Base-by-base conservation (phyloP, 176 grass and related monocot species). In the Rhynchospora pubera region DNA sequence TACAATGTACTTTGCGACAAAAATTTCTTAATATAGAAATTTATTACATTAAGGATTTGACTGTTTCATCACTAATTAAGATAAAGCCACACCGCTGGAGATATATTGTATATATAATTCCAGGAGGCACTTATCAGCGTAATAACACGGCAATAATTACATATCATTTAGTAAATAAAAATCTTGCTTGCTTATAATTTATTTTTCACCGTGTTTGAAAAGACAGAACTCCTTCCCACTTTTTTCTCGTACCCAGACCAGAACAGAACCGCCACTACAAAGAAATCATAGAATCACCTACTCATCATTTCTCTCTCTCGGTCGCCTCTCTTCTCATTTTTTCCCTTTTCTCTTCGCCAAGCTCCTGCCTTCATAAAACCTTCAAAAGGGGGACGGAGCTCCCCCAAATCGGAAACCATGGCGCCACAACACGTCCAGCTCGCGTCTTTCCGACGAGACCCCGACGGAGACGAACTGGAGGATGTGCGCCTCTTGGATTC, bases 401-500 rank as follows among this genome's bases (percentile, higher is more conserved):
- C 30, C 28, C 55, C 9, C 48, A 57, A 58, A 79, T 59, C 57
- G 52, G 77, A 79, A 39, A 45, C 9, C 28, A 82, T 82, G 79
- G 79, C 79, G 71, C 60, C 83, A 80, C 80, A 87, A 63, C 82
- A 91, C 87, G 82, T 98, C 62, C 92, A 98, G 86, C 89, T 98
- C n/a, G 72, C 82, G 19, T 26, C 81, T 77, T 89, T 15, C 58
- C 75, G 5, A 12, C 72, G 47, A 57, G 44, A 57, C 34, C 48
- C 18, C 18, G 78, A 71, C 4, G 62, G 5, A 60, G 96, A 85
- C 46, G 92, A 94, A 46, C 88, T 91, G 83, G 96, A 98, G 92
- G 92, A 88, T 84, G 89, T 93, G 57, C 87, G 92, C 43, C 89
- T 99, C 81, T 88, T 99, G 80, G 89, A 89, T 7, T 82, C 90